These are phyloP conservation scores for Oenanthe javanica DNA, from an alignment of 140 eudicot species.

Conservation along the genomic window DNA sequence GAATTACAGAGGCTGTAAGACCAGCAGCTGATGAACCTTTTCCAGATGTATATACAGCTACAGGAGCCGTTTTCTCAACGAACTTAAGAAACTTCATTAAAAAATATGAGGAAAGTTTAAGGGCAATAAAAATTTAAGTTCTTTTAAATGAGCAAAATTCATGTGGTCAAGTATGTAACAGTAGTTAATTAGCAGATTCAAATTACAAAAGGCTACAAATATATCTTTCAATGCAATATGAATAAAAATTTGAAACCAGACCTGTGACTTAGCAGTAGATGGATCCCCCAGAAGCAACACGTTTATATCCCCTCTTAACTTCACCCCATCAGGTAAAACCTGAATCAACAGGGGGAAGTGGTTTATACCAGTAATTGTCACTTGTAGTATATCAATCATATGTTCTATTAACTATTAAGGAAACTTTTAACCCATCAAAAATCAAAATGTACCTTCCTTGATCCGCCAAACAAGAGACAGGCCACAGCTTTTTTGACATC, in stretches of 20 bases:
- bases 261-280: slow-evolving; percentile 99
- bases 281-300: slow-evolving; percentile 97
- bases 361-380: background rate
- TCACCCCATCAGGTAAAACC: slow-evolving; percentile 96
- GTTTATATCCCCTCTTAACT: slow-evolving; percentile 92
- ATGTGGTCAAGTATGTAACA: background rate
- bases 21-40: slow-evolving; percentile 99
- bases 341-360: slow-evolving; percentile 19
- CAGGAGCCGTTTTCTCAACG: slow-evolving; percentile 99
- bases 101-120: background rate
- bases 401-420: background rate
- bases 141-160: background rate
- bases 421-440: background rate
- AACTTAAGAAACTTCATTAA: slow-evolving; percentile 83
- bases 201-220: background rate
- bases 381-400: background rate
- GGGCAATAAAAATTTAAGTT: no score
- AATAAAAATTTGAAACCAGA: slow-evolving; percentile 13
- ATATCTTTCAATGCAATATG: background rate
- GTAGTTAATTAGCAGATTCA: background rate
- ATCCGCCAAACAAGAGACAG: slow-evolving; percentile 93
- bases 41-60: slow-evolving; percentile 96
- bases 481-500: slow-evolving; percentile 90
- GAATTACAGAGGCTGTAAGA: slow-evolving; percentile 96
- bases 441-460: slow-evolving; percentile 74